Evolutionary conservation across 306 rosid species (phyloP).

Genomic region (Clitoria ternatea): DNA sequence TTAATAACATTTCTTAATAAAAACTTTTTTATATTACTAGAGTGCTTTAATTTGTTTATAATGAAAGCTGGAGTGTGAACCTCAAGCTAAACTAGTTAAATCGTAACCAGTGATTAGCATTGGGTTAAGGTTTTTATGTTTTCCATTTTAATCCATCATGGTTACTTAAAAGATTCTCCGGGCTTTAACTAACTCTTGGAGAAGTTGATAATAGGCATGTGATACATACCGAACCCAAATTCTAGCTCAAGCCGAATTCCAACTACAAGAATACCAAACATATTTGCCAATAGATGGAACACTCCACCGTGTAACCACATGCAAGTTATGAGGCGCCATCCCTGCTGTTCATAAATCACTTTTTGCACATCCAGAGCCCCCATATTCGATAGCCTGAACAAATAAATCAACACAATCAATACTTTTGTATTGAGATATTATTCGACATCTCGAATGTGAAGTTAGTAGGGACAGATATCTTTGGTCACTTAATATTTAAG

Average conservation of each 20-base stretch:
- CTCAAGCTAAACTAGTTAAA: no score
- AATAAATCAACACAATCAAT: not conserved
- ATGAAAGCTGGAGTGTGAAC: no score
- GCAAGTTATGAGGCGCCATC: constrained; percentile 76
- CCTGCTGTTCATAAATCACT: constrained; percentile 53
- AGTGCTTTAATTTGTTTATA: no score
- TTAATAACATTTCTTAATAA: no score
- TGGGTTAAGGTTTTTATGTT: no score
- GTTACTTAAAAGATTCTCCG: not conserved
- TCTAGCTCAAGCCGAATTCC: constrained; percentile 21
- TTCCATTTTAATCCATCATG: no score
- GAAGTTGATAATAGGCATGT: not conserved
- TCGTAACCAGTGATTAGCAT: no score
- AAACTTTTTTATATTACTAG: no score
- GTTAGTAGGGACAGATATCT: no score
- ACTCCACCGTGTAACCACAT: constrained; percentile 81
- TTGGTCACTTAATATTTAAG: no score
- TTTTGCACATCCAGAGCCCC: constrained; percentile 62
- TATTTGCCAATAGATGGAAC: constrained; percentile 71
- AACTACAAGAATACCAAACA: constrained; percentile 50
- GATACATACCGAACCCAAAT: constrained; percentile 23
- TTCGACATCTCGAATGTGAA: no score
- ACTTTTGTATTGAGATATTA: no score
- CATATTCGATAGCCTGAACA: constrained; percentile 59
- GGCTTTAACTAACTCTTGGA: not conserved